phyloP scores from a whole-genome alignment of 305 asterid species.

The Andrographis paniculata region DNA sequence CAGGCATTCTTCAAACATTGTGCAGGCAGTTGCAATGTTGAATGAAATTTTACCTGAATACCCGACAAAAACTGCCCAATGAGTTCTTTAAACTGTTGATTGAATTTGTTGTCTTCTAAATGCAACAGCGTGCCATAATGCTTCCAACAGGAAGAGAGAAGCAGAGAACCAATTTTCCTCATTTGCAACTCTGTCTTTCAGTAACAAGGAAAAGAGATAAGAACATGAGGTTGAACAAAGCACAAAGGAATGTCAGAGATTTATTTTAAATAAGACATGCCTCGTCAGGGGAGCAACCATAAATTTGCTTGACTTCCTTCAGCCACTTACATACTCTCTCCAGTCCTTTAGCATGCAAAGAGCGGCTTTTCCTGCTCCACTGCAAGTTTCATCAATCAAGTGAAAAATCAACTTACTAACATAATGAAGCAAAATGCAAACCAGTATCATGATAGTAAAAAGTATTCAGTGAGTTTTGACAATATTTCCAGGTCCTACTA shows the following conservation, averaged over 20 bases:
- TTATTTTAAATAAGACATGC: constrained; percentile 43
- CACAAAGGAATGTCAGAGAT: constrained; percentile 10
- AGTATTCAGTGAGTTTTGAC: background rate
- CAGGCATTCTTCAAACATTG: constrained; percentile 4
- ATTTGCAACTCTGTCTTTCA: constrained; percentile 48
- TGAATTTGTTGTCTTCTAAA: constrained; percentile 53
- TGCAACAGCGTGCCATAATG: constrained; percentile 74
- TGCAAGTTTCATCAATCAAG: constrained; percentile 17
- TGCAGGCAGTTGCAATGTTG: constrained; percentile 15
- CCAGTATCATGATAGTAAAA: background rate
- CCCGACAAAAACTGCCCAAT: constrained; percentile 77
- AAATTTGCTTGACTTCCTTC: constrained; percentile 43
- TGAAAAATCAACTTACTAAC: background rate
- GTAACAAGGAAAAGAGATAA: constrained; percentile 20
- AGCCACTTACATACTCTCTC: constrained; percentile 76
- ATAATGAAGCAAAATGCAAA: background rate
- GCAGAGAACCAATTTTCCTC: constrained; percentile 59
- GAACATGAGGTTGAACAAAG: constrained; percentile 16
- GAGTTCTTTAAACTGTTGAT: constrained; percentile 53
- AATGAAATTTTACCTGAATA: constrained; percentile 49
- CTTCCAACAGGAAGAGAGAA: constrained; percentile 93
- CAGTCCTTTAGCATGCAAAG: constrained; percentile 81
- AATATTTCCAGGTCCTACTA: background rate
- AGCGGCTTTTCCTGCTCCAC: constrained; percentile 93
- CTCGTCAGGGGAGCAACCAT: constrained; percentile 39